These are phyloP conservation scores for Schizochytrium sp. DNA, from an alignment of 108 stramenopile genomes.

Conservation along the genomic window DNA sequence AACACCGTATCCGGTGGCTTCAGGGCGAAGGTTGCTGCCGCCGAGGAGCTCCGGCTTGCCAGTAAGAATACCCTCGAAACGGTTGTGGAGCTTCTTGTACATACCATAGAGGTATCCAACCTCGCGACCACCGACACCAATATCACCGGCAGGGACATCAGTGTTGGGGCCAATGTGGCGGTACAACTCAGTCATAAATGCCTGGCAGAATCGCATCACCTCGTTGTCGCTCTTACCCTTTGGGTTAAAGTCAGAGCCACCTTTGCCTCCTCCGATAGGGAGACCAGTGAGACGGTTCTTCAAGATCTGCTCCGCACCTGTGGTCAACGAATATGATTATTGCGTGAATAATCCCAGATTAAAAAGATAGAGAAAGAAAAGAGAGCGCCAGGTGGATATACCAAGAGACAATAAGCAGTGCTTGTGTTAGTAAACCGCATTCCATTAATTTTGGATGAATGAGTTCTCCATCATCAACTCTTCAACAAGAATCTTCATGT, in stretches of 20 bases:
- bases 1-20: conserved; percentile 92
- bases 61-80: conserved; percentile 56
- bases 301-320: conserved; percentile 77
- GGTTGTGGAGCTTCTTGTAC: conserved; percentile 90
- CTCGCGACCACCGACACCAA: conserved; percentile 88
- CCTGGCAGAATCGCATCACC: conserved; percentile 96
- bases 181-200: conserved; percentile 94
- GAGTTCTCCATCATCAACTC: too few species aligned
- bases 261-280: conserved; percentile 88
- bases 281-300: conserved; percentile 91
- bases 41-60: conserved; percentile 73
- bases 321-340: conserved; percentile 64
- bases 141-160: conserved; percentile 91
- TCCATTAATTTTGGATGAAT: too few species aligned
- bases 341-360: too few species aligned
- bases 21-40: conserved; percentile 67
- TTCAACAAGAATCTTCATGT: too few species aligned
- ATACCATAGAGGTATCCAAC: conserved; percentile 96
- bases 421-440: too few species aligned
- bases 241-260: conserved; percentile 96
- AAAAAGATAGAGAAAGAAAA: too few species aligned
- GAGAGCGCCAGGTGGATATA: too few species aligned
- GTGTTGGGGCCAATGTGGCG: conserved; percentile 94
- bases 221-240: conserved; percentile 91
- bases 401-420: too few species aligned